Evolutionary conservation across 1,139 yeast species (phyloP).

Genomic region (Saccharomyces hybrid): DNA sequence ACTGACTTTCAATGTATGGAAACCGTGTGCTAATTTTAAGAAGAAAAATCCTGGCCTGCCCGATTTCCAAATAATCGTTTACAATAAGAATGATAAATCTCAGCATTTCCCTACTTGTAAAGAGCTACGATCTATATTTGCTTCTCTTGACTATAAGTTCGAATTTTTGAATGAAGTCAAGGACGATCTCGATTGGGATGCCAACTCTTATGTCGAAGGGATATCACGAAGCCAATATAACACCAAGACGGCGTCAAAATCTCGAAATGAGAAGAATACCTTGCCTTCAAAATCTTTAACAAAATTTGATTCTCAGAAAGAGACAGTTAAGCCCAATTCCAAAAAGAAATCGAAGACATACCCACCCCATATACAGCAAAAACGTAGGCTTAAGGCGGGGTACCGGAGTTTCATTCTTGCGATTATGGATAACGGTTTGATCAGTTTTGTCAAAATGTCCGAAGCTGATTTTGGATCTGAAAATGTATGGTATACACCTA

Average conservation of each 20-base stretch:
- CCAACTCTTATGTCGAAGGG: slow-evolving; percentile 20
- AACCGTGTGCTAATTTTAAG: slow-evolving; percentile 63
- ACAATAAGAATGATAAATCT: slow-evolving; percentile 39
- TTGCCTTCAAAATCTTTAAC: background rate
- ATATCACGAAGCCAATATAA: slow-evolving; percentile 23
- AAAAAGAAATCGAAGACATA: slow-evolving; percentile 20
- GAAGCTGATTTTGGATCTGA: slow-evolving; percentile 52
- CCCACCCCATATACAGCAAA: slow-evolving; percentile 22
- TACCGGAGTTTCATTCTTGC: slow-evolving; percentile 52
- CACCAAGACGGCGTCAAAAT: slow-evolving; percentile 12
- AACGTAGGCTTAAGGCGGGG: slow-evolving; percentile 41
- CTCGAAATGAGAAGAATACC: background rate
- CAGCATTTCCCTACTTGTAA: slow-evolving; percentile 46
- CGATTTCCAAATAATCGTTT: slow-evolving; percentile 63
- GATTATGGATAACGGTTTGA: slow-evolving; percentile 61
- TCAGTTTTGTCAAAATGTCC: slow-evolving; percentile 55
- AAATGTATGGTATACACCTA: slow-evolving; percentile 28
- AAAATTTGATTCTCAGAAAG: slow-evolving; percentile 11
- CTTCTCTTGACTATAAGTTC: slow-evolving; percentile 25
- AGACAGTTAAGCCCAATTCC: slow-evolving; percentile 30
- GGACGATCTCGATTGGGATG: slow-evolving; percentile 20
- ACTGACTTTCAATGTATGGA: slow-evolving; percentile 65
- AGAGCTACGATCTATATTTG: slow-evolving; percentile 28
- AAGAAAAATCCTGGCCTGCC: slow-evolving; percentile 66
- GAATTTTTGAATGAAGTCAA: slow-evolving; percentile 20